phyloP scores from a whole-genome alignment of 2,329 filamentous ascomycete genomes.

The Seiridium cupressi region DNA sequence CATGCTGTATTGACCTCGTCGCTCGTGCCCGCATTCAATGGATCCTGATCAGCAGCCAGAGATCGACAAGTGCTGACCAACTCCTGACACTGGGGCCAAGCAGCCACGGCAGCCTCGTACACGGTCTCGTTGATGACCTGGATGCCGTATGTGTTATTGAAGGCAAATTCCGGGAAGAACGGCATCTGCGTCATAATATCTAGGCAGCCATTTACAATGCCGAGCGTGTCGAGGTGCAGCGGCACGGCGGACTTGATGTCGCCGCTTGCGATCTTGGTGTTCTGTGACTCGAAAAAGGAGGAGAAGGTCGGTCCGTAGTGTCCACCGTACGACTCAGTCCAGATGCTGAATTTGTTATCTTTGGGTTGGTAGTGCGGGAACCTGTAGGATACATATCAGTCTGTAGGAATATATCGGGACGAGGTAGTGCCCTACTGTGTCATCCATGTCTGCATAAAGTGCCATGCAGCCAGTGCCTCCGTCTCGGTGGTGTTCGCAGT shows the following conservation, averaged over 20 bases:
- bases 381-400: not conserved
- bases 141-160: slow-evolving; percentile 66
- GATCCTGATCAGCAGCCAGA: not conserved
- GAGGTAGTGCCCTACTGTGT: not conserved
- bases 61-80: not conserved
- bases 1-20: not conserved
- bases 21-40: not conserved
- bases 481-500: slow-evolving; percentile 6
- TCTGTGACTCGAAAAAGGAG: slow-evolving; percentile 6
- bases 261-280: not conserved
- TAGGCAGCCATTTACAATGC: slow-evolving; percentile 70
- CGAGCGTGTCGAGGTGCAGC: slow-evolving; percentile 59
- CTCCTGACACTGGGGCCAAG: not conserved
- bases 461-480: slow-evolving; percentile 8
- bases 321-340: slow-evolving; percentile 17
- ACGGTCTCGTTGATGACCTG: slow-evolving; percentile 49
- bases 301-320: slow-evolving; percentile 14
- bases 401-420: too few relatives aligned
- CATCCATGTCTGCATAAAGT: slow-evolving; percentile 13
- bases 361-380: slow-evolving; percentile 26
- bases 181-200: slow-evolving; percentile 62
- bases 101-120: slow-evolving; percentile 41
- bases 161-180: slow-evolving; percentile 55
- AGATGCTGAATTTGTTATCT: slow-evolving; percentile 53
- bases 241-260: not conserved